Base-by-base conservation (phyloP, 352 stramenopile genomes). In the Phytophthora uliginosa region DNA sequence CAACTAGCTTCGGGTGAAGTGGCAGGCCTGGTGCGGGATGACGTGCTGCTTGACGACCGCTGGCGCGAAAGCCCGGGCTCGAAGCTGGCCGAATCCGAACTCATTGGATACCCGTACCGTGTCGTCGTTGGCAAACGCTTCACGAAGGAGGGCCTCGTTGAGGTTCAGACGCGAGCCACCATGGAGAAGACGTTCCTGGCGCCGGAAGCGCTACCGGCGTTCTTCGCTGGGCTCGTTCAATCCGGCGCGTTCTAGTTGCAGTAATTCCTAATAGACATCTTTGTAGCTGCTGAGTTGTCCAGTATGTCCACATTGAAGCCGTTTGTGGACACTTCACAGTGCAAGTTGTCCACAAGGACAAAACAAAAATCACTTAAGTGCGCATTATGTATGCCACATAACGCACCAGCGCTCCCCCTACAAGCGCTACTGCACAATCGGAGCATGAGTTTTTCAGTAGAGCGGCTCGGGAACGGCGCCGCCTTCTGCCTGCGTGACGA, bases 41-140 rank as follows among this genome's bases (percentile, higher is more conserved):
- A 97, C 48, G 88, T 97, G 18, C 52, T 97, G 51, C 79, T 97
- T 24, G 90, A 97, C 54, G 91, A 97, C 58, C 86, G 91, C 26
- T 95, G 86, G 87, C 78, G 80, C 57, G 90, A 96, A 55, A 92
- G 88, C 36, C 84, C 90, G 0, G 91, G 91, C 10, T 89, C 81
- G 0, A 96, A 95, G 68, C 72, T 97, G 28, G 87, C 86, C 20
- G 91, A 97, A 60, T 92, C 90, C 2, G 90, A 97, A 76, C 88
- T 97, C 38, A 76, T 96, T 10, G 91, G 91, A 1, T 95, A 92
- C 59, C 91, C 91, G n/a, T 95, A 87, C 73, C 88, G 89, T 36
- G 78, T 97, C 13, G 88, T 97, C 5, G 80, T 97, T 18, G 91
- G 91, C 66, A 96, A 93, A 66, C 82, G 84, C 6, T 96, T 93